Evolutionary conservation across 257 asterid genomes (phyloP), one percentile per base, ranked within the genome.

Genomic region (Penstemon newberryi): DNA sequence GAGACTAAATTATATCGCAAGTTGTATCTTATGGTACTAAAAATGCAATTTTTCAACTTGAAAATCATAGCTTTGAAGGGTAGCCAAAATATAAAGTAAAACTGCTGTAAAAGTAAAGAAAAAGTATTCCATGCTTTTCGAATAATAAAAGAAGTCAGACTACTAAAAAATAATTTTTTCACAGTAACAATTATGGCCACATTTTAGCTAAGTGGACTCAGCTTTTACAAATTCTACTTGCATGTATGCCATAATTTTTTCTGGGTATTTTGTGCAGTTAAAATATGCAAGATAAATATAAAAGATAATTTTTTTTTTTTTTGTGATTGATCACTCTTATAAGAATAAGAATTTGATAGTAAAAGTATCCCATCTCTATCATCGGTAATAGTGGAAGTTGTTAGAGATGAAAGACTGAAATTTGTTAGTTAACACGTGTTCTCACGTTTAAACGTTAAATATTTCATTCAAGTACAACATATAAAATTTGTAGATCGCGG

Each of bases 131-230:
- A 58, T 38, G 18, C 72, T 79, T 79, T 79, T 67, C 61, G 46
- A 64, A 40, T 38, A 45, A 56, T 45, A 60, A 75, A 69, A 79
- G 33, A 65, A 13, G 66, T 57, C 70, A 62, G 79, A 75, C 52
- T 44, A 72, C 59, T 63, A 54, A 33, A 54, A 72, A 70, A 60
- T 11, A 44, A 45, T 10, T 55, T 73, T 70, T 73, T 58, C 54
- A 55, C 47, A 38, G 40, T 49, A 8, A 38, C 33, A 7, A 53
- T 11, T 12, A 33, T 44, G 57, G 58, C 38, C 65, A 51, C 67
- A 60, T 73, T 69, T 70, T 52, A 40, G 70, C 50, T 51, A 15
- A 61, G 71, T 56, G 70, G 73, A 60, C 65, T 18, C 53, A 57
- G 50, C 63, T 66, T 63, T 41, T 58, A 62, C 69, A 54, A 70